A percentile compares a stretch with the other conserved stretches of the same genome.
phyloP scores from a whole-genome alignment of 805 yeast species.

The Cyberlindnera mycetangii region DNA sequence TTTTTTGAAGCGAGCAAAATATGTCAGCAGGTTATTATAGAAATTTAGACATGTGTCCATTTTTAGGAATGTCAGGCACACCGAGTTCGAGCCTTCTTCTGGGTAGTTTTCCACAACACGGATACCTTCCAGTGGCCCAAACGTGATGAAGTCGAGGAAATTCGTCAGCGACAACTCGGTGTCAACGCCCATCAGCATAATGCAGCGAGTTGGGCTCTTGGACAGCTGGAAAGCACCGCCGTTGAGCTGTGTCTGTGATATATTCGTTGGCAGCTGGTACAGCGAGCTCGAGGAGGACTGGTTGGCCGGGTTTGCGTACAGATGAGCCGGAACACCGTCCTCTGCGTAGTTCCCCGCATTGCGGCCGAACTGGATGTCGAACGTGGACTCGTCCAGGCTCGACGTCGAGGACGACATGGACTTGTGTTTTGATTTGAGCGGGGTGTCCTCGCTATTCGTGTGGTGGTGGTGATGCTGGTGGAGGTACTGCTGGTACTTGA shows the following conservation, averaged over 20 bases:
- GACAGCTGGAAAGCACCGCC: slow-evolving; percentile 12
- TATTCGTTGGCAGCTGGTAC: slow-evolving; percentile 10
- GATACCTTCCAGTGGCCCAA: slow-evolving; percentile 63
- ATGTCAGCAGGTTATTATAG: slow-evolving; percentile 36
- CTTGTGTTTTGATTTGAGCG: slow-evolving; percentile 12
- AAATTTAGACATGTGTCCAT: slow-evolving; percentile 34
- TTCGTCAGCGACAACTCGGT: slow-evolving; percentile 23
- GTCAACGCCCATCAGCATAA: slow-evolving; percentile 25
- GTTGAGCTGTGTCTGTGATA: slow-evolving; percentile 8
- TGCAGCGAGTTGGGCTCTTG: slow-evolving; percentile 26
- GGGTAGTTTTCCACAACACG: slow-evolving; percentile 34
- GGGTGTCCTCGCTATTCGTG: slow-evolving; percentile 5
- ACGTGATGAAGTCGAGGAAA: slow-evolving; percentile 45
- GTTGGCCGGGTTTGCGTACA: slow-evolving; percentile 8
- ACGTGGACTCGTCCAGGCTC: slow-evolving; percentile 13
- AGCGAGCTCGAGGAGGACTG: slow-evolving; percentile 14
- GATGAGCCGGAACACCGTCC: slow-evolving; percentile 4
- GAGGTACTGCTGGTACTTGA: neutral
- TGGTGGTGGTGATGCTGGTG: slow-evolving; percentile 3
- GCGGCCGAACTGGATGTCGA: slow-evolving; percentile 9
- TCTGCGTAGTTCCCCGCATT: slow-evolving; percentile 8
- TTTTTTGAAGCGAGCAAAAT: slow-evolving; percentile 34
- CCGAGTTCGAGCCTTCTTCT: slow-evolving; percentile 24
- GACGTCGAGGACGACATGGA: slow-evolving; percentile 15
- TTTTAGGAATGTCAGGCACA: slow-evolving; percentile 28